Evolutionary conservation across 2,329 filamentous ascomycete species (phyloP).

Genomic region (Aspergillus calidoustus): DNA sequence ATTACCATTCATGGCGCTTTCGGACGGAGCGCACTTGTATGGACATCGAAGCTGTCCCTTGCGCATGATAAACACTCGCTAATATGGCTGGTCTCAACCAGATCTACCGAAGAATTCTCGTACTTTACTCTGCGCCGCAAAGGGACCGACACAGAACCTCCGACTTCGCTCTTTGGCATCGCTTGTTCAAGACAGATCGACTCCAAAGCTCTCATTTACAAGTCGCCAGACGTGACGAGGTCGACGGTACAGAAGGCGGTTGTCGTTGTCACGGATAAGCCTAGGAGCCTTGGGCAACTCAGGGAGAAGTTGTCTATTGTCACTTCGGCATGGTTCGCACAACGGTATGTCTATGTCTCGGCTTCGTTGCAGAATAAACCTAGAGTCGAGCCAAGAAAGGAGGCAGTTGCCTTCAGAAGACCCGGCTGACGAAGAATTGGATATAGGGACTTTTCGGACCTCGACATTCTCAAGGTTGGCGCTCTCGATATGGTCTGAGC

Average conservation of each 20-base stretch:
- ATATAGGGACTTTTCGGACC: conserved; percentile 78
- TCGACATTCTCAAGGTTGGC: conserved; percentile 76
- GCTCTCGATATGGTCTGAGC: background rate
- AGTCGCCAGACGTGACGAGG: conserved; percentile 88
- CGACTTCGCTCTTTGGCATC: conserved; percentile 91
- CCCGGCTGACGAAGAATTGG: conserved; percentile 12
- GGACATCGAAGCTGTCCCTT: conserved; percentile 33
- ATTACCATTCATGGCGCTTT: conserved; percentile 94
- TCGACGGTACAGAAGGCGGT: conserved; percentile 98
- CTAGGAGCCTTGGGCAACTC: conserved; percentile 86
- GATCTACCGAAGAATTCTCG: conserved; percentile 92
- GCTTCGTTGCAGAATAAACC: background rate
- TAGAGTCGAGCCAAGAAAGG: background rate
- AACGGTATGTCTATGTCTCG: conserved; percentile 60
- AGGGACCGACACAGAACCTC: conserved; percentile 51
- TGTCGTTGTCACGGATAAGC: conserved; percentile 89
- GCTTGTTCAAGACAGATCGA: conserved; percentile 93
- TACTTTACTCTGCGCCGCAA: conserved; percentile 87
- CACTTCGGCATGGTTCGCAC: conserved; percentile 94
- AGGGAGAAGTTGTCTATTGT: conserved; percentile 88
- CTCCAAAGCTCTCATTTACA: conserved; percentile 73
- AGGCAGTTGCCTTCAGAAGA: background rate
- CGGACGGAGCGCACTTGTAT: conserved; percentile 92
- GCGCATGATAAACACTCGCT: conserved; percentile 5
- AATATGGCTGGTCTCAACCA: conserved; percentile 41